Conservation (phyloP, 352 stramenopile species). For the Elongisporangium prolatum region DNA sequence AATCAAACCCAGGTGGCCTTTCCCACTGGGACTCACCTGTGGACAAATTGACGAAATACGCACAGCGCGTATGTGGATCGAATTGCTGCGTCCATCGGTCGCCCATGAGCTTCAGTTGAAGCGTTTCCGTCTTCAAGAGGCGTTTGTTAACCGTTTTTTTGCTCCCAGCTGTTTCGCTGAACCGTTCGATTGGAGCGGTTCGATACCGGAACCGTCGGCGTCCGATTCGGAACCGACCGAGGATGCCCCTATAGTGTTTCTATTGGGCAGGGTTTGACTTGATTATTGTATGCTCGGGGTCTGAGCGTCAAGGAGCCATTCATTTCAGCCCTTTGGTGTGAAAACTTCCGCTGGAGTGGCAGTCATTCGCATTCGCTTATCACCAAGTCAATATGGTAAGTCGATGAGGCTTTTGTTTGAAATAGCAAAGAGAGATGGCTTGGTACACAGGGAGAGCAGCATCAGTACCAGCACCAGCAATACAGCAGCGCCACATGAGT, state of each 20-base stretch:
- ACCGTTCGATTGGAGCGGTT: not conserved
- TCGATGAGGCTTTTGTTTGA: slow-evolving; percentile 1
- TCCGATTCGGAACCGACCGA: not conserved
- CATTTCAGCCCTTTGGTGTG: slow-evolving; percentile 44
- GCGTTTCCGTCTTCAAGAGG: not conserved
- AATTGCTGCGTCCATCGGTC: slow-evolving; percentile 41
- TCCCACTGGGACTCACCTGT: slow-evolving; percentile 41
- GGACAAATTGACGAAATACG: slow-evolving; percentile 52
- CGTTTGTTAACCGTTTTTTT: not conserved
- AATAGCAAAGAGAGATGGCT: not conserved
- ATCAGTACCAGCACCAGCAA: not conserved
- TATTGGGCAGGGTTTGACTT: slow-evolving; percentile 25
- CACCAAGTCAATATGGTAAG: slow-evolving; percentile 89
- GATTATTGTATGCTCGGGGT: slow-evolving; percentile 33
- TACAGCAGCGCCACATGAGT: not conserved
- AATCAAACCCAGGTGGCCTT: slow-evolving; percentile 27
- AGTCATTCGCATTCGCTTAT: slow-evolving; percentile 86
- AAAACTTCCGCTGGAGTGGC: slow-evolving; percentile 19
- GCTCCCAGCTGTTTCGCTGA: not conserved
- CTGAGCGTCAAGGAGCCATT: slow-evolving; percentile 75
- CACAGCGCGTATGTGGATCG: slow-evolving; percentile 21
- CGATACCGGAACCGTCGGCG: not conserved
- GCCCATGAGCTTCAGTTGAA: not conserved
- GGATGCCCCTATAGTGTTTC: slow-evolving; percentile 15
- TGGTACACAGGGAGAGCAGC: not conserved